phyloP scores from a whole-genome alignment of 495 filamentous ascomycete genomes.

The Podospora pseudoanserina region DNA sequence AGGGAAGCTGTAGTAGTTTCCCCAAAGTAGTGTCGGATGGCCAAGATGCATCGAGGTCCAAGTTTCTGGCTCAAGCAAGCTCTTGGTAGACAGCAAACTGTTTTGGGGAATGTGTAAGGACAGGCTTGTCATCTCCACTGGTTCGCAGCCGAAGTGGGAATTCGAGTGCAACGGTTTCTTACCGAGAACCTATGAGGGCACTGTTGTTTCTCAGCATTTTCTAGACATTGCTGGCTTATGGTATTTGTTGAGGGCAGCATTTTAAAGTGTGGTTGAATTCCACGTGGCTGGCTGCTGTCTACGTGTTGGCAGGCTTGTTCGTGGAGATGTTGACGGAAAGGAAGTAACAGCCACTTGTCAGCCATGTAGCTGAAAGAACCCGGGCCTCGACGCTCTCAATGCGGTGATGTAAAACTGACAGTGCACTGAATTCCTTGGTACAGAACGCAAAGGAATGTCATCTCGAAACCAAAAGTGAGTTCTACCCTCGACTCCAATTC shows the following conservation, averaged over 20 bases:
- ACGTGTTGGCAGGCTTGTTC: too few relatives aligned
- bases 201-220: constrained; percentile 4
- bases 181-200: constrained; percentile 4
- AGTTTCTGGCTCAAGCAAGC: neutral
- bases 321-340: too few relatives aligned
- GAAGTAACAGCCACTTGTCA: too few relatives aligned
- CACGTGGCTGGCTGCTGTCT: too few relatives aligned
- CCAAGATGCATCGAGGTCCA: neutral
- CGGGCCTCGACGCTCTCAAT: neutral
- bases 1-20: constrained; percentile 5
- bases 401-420: too few relatives aligned
- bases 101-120: neutral
- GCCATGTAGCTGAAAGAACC: neutral
- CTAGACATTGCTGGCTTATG: neutral
- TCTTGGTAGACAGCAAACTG: neutral
- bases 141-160: constrained; percentile 6
- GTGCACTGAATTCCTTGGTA: neutral
- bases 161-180: constrained; percentile 4
- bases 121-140: neutral
- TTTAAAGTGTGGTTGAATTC: neutral
- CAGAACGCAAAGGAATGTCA: neutral
- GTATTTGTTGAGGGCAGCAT: neutral
- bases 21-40: neutral
- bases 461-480: constrained; percentile 6
- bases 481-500: constrained; percentile 20